A percentile compares a stretch with the other conserved stretches of the same genome.
phyloP scores from a whole-genome alignment of 352 stramenopile genomes.

The Pythium sp. region DNA sequence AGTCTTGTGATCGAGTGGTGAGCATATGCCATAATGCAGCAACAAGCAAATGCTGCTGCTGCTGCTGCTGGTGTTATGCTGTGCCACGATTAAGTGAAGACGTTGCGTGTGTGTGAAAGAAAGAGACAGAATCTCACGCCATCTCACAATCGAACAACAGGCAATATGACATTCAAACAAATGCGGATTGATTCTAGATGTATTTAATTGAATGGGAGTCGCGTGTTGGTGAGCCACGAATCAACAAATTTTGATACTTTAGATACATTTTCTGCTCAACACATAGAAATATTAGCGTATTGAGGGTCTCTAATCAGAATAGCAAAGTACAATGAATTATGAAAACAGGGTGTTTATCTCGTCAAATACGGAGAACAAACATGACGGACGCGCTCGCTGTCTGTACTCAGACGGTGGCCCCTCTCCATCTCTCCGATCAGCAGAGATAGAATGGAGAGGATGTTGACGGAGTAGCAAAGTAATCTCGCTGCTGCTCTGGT shows the following conservation, averaged over 20 bases:
- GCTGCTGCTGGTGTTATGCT: neutral
- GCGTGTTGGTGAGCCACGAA: too few relatives aligned
- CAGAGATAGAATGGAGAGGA: neutral
- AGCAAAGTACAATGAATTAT: too few relatives aligned
- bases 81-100: neutral
- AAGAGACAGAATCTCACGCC: slow-evolving; percentile 12
- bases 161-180: neutral
- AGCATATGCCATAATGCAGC: neutral
- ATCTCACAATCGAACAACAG: slow-evolving; percentile 9
- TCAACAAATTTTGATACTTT: too few relatives aligned
- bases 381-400: neutral
- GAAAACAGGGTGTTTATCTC: neutral
- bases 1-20: neutral
- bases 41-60: neutral
- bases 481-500: neutral
- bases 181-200: too few relatives aligned
- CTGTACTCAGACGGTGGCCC: slow-evolving; percentile 1
- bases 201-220: too few relatives aligned
- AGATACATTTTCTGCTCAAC: too few relatives aligned
- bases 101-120: neutral
- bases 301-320: too few relatives aligned
- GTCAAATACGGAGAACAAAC: neutral
- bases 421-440: neutral
- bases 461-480: neutral
- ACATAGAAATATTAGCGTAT: too few relatives aligned